phyloP scores from a whole-genome alignment of 768 basidiomycete genomes.

The Lyophyllum shimeji region DNA sequence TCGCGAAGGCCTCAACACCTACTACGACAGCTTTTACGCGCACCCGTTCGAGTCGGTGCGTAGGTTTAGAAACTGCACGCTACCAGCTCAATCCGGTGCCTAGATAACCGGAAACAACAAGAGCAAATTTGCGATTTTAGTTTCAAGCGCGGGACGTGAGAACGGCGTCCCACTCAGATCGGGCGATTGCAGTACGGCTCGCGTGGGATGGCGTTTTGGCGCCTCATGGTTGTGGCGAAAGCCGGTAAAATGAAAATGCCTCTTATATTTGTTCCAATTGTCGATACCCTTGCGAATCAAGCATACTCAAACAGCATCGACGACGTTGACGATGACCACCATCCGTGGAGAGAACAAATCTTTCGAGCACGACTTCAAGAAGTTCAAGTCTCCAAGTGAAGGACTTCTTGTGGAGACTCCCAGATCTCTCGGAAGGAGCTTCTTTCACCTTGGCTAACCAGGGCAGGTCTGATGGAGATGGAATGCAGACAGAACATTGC shows the following conservation, averaged over 20 bases:
- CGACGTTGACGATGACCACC: background rate
- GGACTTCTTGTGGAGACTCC: background rate
- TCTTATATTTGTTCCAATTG: background rate
- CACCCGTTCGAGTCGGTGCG: no score
- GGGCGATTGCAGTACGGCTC: background rate
- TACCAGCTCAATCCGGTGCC: background rate
- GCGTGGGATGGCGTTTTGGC: background rate
- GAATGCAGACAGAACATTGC: background rate
- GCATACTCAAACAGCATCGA: background rate
- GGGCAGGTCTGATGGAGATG: background rate
- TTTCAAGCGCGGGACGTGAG: background rate
- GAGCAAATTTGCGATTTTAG: background rate
- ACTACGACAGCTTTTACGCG: no score
- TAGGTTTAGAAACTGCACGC: background rate
- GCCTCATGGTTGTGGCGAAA: slow-evolving; percentile 1
- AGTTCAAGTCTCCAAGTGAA: no score
- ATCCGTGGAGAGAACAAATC: no score
- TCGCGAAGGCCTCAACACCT: no score
- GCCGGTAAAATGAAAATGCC: background rate
- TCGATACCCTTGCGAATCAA: background rate
- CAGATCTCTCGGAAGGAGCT: background rate
- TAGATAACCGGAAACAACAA: background rate
- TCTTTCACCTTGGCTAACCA: background rate
- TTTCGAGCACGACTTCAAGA: no score
- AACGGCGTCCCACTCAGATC: background rate